Percentiles rank a stretch among this genome's conserved stretches.
Conservation (phyloP, 352 stramenopile genomes). For the Pythium angustatum region DNA sequence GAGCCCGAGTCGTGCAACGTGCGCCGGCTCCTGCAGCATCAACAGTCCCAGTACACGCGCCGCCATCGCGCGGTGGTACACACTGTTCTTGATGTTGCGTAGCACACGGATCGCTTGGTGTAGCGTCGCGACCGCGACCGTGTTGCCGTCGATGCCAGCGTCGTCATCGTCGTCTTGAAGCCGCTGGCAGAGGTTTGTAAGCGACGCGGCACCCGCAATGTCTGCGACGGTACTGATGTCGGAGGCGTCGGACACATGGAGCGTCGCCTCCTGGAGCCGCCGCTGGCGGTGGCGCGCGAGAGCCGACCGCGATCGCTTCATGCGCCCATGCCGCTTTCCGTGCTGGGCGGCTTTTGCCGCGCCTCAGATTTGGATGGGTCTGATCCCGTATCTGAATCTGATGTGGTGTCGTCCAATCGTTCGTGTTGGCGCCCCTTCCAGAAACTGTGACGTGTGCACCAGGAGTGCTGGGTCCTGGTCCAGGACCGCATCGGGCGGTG, state of each 20-base stretch:
- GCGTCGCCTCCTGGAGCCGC: constrained; percentile 48
- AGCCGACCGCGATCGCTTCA: constrained; percentile 48
- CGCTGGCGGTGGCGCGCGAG: constrained; percentile 63
- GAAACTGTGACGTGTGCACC: background rate
- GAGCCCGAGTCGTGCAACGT: constrained; percentile 45
- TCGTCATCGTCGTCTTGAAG: background rate
- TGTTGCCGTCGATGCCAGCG: constrained; percentile 7
- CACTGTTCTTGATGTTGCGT: constrained; percentile 66
- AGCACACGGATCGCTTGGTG: constrained; percentile 43
- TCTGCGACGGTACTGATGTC: constrained; percentile 40
- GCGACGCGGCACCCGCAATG: constrained; percentile 31
- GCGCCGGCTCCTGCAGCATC: constrained; percentile 42
- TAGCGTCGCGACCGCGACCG: constrained; percentile 28
- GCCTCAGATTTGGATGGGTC: constrained; percentile 11
- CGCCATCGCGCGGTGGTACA: constrained; percentile 65
- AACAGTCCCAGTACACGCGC: constrained; percentile 66
- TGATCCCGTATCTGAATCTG: constrained; percentile 1
- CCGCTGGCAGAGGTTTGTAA: background rate
- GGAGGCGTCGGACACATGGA: constrained; percentile 41
- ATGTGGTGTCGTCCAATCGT: background rate
- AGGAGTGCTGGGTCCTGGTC: background rate
- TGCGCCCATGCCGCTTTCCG: no score
- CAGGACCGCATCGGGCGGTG: no score
- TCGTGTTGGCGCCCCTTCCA: background rate
- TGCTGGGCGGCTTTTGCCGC: no score